Percentiles rank a stretch among this genome's conserved stretches.
Evolutionary conservation across 768 basidiomycete species (phyloP).

Genomic region (Pilatotrama ljubarskyi): DNA sequence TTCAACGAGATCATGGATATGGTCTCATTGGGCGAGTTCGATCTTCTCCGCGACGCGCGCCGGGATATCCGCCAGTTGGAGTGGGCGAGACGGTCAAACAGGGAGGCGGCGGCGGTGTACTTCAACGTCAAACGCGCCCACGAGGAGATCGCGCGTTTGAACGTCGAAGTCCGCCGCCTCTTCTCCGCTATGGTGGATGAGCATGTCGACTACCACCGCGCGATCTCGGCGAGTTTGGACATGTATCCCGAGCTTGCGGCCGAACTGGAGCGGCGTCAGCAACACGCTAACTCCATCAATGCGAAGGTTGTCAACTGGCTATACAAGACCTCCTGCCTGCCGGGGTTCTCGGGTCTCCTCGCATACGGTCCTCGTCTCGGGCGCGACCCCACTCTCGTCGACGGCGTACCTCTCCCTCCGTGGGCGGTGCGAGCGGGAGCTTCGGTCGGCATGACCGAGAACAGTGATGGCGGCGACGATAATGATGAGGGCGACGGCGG

Average conservation of each 20-base stretch:
- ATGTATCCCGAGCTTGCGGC: slow-evolving; percentile 5
- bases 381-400: neutral
- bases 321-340: neutral
- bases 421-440: neutral
- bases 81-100: slow-evolving; percentile 42
- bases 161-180: slow-evolving; percentile 35
- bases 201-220: slow-evolving; percentile 16
- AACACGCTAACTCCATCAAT: neutral
- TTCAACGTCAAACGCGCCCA: slow-evolving; percentile 31
- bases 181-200: slow-evolving; percentile 31
- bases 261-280: slow-evolving; percentile 3
- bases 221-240: neutral
- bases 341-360: neutral
- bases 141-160: slow-evolving; percentile 34
- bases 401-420: neutral
- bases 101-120: slow-evolving; percentile 30
- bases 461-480: too few relatives aligned
- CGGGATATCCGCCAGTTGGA: slow-evolving; percentile 29
- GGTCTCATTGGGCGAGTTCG: slow-evolving; percentile 30
- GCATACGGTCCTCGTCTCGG: neutral
- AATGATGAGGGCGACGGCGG: too few relatives aligned
- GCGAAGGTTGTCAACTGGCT: neutral
- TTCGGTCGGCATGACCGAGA: too few relatives aligned
- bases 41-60: slow-evolving; percentile 34
- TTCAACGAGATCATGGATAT: slow-evolving; percentile 19